Evolutionary conservation across 306 rosid genomes (phyloP).

Genomic region (Pyrus betulifolia): DNA sequence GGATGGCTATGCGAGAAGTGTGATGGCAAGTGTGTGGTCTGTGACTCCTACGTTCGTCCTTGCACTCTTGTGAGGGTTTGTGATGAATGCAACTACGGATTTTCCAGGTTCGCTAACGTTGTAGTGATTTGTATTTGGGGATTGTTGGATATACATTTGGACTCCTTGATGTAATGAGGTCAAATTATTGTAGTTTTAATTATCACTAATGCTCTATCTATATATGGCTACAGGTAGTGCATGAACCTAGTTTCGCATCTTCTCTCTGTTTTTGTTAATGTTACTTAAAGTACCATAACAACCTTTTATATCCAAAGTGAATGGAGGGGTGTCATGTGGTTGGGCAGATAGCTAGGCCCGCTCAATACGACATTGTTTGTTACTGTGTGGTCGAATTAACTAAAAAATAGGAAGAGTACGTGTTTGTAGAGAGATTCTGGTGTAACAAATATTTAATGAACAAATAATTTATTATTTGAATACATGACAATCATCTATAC

Average conservation of each 20-base stretch:
- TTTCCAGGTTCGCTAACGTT: conserved; percentile 30
- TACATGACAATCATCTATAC: background rate
- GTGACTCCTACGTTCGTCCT: conserved; percentile 85
- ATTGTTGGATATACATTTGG: background rate
- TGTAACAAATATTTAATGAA: background rate
- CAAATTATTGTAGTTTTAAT: too few relatives aligned
- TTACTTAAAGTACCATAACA: too few relatives aligned
- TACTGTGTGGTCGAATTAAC: background rate
- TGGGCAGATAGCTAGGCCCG: too few relatives aligned
- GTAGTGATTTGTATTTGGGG: background rate
- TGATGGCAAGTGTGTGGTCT: conserved; percentile 81
- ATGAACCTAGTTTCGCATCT: too few relatives aligned
- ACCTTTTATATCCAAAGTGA: background rate
- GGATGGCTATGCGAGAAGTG: conserved; percentile 83
- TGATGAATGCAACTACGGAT: conserved; percentile 79
- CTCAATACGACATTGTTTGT: background rate
- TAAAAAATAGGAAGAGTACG: background rate
- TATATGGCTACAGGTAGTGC: too few relatives aligned
- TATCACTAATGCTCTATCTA: too few relatives aligned
- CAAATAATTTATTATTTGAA: too few relatives aligned
- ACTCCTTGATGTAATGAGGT: background rate
- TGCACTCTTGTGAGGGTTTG: conserved; percentile 86
- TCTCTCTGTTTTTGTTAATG: too few relatives aligned
- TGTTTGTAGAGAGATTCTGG: too few relatives aligned
- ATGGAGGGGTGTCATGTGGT: background rate